Conservation (phyloP, 2,329 filamentous ascomycete species). For the Aureobasidium musti region DNA sequence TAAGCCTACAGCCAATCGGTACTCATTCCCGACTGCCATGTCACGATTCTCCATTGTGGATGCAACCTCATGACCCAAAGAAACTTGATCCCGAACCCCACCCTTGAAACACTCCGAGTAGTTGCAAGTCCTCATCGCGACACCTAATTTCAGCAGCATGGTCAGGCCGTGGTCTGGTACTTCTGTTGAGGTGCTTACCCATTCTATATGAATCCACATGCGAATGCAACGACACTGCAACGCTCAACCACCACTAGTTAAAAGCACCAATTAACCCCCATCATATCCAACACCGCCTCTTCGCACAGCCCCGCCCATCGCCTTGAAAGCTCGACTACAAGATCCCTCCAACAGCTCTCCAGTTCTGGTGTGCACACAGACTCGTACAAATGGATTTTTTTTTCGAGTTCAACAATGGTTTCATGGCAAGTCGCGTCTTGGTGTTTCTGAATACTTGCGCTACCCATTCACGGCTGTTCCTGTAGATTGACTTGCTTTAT, state of each 20-base stretch:
- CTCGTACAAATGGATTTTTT: constrained; percentile 21
- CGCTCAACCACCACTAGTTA: constrained; percentile 4
- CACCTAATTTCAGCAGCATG: constrained; percentile 21
- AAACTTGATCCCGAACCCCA: constrained; percentile 22
- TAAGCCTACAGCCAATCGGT: constrained; percentile 21
- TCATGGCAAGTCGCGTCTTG: constrained; percentile 19
- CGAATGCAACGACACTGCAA: not conserved
- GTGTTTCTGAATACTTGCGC: constrained; percentile 16
- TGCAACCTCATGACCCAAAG: constrained; percentile 28
- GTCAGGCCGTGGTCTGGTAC: constrained; percentile 20
- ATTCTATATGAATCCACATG: constrained; percentile 16
- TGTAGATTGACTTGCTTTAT: constrained; percentile 14
- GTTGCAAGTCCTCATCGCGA: constrained; percentile 19
- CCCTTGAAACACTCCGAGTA: constrained; percentile 25
- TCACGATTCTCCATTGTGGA: constrained; percentile 7
- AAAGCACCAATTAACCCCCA: constrained; percentile 26
- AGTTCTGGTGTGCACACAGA: not conserved
- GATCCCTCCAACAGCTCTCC: constrained; percentile 1
- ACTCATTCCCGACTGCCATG: constrained; percentile 6
- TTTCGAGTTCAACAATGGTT: constrained; percentile 13
- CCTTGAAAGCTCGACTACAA: constrained; percentile 6
- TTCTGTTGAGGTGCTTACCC: constrained; percentile 23
- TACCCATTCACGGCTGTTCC: constrained; percentile 25
- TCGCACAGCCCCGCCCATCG: constrained; percentile 17
- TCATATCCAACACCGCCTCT: constrained; percentile 19